phyloP scores from a whole-genome alignment of 2,329 filamentous ascomycete species.

The Xylaria sp. region DNA sequence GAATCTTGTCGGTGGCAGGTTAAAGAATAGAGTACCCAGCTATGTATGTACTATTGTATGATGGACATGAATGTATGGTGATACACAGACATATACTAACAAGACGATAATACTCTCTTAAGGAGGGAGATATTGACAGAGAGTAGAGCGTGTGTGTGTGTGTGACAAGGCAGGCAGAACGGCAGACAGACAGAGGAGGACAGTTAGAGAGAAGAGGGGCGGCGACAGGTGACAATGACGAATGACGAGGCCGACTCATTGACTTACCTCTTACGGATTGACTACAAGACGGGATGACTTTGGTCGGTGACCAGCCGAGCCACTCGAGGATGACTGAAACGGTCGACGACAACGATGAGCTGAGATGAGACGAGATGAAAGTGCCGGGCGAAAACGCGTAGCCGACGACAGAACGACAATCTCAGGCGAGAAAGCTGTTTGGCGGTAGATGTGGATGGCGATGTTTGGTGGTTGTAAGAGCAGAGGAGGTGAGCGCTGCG shows the following conservation, averaged over 20 bases:
- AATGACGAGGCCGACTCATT: slow-evolving; percentile 22
- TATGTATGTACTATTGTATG: neutral
- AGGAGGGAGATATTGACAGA: neutral
- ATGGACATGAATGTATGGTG: neutral
- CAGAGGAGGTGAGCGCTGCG: neutral
- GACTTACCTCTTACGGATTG: slow-evolving; percentile 3
- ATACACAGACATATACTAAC: neutral
- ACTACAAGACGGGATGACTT: slow-evolving; percentile 2
- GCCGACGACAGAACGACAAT: neutral
- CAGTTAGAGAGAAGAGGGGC: neutral
- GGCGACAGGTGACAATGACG: slow-evolving; percentile 34
- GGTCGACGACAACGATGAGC: slow-evolving; percentile 4
- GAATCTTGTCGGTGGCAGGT: neutral
- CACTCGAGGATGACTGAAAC: slow-evolving; percentile 19
- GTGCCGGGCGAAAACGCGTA: neutral
- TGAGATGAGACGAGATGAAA: slow-evolving; percentile 5
- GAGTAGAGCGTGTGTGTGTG: neutral
- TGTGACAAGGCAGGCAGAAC: neutral
- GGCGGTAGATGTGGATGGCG: neutral
- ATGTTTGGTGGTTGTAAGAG: neutral
- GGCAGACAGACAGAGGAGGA: too few relatives aligned
- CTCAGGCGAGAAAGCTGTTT: neutral
- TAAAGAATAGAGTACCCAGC: neutral
- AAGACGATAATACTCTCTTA: neutral
- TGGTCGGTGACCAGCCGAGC: slow-evolving; percentile 21